These are phyloP conservation scores for Turritis glabra DNA, from an alignment of 345 rosid genomes.

Conservation along the genomic window DNA sequence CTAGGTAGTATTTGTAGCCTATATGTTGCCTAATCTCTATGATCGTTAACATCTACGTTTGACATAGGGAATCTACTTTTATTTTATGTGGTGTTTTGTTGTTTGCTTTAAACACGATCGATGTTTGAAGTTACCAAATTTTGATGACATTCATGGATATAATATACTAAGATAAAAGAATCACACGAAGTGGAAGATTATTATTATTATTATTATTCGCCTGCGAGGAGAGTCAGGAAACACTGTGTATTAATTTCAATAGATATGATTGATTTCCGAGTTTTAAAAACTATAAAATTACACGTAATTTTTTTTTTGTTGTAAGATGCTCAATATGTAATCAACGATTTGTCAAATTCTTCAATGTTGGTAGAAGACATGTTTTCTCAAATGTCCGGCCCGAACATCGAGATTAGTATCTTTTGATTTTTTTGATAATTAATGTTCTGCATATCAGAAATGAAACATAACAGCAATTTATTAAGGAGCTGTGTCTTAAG, in stretches of 20 bases:
- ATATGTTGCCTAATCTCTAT: background rate
- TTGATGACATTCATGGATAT: slow-evolving; percentile 4
- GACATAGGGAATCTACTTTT: slow-evolving; percentile 15
- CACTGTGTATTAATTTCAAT: background rate
- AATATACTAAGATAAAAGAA: background rate
- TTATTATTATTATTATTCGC: background rate
- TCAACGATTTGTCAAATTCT: slow-evolving; percentile 23
- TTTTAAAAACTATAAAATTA: background rate
- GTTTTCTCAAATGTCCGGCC: slow-evolving; percentile 19
- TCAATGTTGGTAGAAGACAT: slow-evolving; percentile 15
- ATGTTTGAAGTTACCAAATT: slow-evolving; percentile 2
- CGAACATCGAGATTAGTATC: slow-evolving; percentile 14
- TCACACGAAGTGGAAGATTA: background rate
- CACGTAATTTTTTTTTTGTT: background rate
- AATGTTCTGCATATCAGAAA: background rate
- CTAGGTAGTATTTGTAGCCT: background rate
- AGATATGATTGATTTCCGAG: background rate
- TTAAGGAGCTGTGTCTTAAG: background rate
- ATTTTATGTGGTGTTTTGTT: background rate
- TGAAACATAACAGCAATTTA: background rate
- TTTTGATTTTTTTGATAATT: background rate
- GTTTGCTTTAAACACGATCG: slow-evolving; percentile 8
- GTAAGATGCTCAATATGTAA: background rate
- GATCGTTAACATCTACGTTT: background rate
- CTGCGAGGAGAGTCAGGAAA: background rate